phyloP scores from a whole-genome alignment of 2,329 filamentous ascomycete species.

The Beauveria brongniartii region DNA sequence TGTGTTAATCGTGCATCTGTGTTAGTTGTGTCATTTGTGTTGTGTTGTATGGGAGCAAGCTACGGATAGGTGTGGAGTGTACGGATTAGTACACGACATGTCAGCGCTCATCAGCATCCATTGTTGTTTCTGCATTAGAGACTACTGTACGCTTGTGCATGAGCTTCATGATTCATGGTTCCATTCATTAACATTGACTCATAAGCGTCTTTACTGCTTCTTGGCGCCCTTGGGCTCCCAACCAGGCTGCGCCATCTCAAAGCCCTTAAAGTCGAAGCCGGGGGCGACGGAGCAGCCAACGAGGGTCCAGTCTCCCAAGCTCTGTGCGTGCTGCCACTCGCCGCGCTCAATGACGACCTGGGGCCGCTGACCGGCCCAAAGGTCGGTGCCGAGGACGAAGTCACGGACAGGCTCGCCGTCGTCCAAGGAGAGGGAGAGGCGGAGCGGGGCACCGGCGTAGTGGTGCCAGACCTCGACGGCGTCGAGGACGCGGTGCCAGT shows the following conservation, averaged over 20 bases:
- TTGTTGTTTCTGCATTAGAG: not conserved
- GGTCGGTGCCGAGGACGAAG: constrained; percentile 32
- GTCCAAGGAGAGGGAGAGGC: constrained; percentile 34
- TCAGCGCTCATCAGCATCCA: not conserved
- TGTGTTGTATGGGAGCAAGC: too few relatives aligned
- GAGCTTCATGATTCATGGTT: not conserved
- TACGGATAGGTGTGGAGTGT: not conserved
- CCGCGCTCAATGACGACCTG: constrained; percentile 33
- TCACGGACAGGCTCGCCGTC: constrained; percentile 30
- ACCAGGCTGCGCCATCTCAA: constrained; percentile 23
- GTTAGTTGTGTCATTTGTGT: too few relatives aligned
- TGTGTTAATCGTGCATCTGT: too few relatives aligned
- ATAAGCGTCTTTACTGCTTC: not conserved
- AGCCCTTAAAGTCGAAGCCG: constrained; percentile 20
- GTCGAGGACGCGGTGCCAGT: constrained; percentile 42
- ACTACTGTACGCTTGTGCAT: not conserved
- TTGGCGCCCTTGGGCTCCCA: constrained; percentile 22
- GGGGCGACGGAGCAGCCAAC: constrained; percentile 30
- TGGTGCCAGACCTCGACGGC: constrained; percentile 45
- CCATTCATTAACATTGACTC: not conserved
- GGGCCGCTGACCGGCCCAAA: constrained; percentile 34
- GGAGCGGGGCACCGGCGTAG: constrained; percentile 43
- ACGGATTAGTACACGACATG: not conserved
- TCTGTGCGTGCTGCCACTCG: constrained; percentile 39
- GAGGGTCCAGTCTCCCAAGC: constrained; percentile 39